phyloP scores from a whole-genome alignment of 345 rosid species.

The Boechera retrofracta region DNA sequence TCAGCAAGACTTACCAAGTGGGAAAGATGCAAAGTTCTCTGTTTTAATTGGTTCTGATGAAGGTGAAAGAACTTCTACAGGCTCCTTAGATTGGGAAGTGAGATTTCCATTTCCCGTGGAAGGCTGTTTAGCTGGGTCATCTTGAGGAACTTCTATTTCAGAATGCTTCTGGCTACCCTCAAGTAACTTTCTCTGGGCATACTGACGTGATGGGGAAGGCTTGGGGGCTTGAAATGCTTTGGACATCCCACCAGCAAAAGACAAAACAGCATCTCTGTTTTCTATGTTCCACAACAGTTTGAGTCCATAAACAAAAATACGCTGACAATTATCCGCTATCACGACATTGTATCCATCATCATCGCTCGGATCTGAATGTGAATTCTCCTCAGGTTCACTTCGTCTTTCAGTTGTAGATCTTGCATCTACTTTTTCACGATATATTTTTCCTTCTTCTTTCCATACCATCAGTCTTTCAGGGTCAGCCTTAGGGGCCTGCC shows the following conservation, averaged over 20 bases:
- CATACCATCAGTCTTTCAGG: conserved; percentile 85
- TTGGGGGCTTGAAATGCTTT: conserved; percentile 89
- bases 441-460: conserved; percentile 96
- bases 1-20: conserved; percentile 55
- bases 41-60: conserved; percentile 49
- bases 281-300: conserved; percentile 87
- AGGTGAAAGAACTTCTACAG: conserved; percentile 52
- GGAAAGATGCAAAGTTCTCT: conserved; percentile 57
- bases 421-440: conserved; percentile 81
- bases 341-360: conserved; percentile 95
- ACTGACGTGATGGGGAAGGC: conserved; percentile 92
- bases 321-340: conserved; percentile 94
- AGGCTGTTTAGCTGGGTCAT: conserved; percentile 46
- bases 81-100: conserved; percentile 51
- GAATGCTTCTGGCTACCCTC: conserved; percentile 62
- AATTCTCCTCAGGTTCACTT: conserved; percentile 81
- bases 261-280: conserved; percentile 97
- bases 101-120: conserved; percentile 41
- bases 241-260: conserved; percentile 83
- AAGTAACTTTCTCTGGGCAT: conserved; percentile 81
- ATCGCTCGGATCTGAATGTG: conserved; percentile 87
- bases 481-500: conserved; percentile 95
- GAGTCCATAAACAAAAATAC: conserved; percentile 79
- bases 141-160: conserved; percentile 53
- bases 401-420: conserved; percentile 79